phyloP scores from a whole-genome alignment of 257 asterid species.

The Knoxia roxburghii region DNA sequence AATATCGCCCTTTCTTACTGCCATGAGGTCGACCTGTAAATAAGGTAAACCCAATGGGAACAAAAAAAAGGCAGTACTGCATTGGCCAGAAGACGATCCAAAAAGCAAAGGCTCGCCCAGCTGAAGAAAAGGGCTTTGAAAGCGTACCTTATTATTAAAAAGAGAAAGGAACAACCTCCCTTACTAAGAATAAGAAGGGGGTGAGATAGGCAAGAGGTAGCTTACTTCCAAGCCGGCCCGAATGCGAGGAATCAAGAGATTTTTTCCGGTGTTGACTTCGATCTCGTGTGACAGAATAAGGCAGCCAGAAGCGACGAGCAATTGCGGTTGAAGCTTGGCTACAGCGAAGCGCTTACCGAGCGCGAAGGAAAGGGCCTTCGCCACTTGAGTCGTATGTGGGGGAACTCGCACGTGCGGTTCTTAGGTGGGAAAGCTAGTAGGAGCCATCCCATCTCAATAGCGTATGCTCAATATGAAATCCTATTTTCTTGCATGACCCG shows the following conservation, averaged over 20 bases:
- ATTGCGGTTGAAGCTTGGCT: slow-evolving; percentile 19
- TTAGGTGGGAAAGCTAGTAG: no score
- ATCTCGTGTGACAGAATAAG: slow-evolving; percentile 2
- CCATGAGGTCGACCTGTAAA: no score
- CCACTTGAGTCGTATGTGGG: slow-evolving; percentile 15
- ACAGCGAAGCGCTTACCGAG: slow-evolving; percentile 17
- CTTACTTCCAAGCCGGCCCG: slow-evolving; percentile 6
- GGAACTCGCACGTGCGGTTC: no score
- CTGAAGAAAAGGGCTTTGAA: not conserved
- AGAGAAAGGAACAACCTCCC: no score
- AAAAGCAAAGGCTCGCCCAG: not conserved
- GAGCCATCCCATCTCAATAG: no score
- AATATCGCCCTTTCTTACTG: no score
- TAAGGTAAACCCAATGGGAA: not conserved
- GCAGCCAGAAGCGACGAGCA: not conserved
- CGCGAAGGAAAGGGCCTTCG: slow-evolving; percentile 18
- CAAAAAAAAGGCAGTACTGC: no score
- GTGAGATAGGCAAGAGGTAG: no score
- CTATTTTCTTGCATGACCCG: no score
- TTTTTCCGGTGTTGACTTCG: not conserved
- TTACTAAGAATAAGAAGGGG: no score
- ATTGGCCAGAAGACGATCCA: slow-evolving; percentile 2
- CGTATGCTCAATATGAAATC: no score
- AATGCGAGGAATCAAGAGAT: slow-evolving; percentile 6
- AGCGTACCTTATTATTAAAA: no score